Evolutionary conservation across 2,329 filamentous ascomycete genomes (phyloP), one percentile per base, ranked within the genome.

Genomic region (Pestalotiopsis sp.): DNA sequence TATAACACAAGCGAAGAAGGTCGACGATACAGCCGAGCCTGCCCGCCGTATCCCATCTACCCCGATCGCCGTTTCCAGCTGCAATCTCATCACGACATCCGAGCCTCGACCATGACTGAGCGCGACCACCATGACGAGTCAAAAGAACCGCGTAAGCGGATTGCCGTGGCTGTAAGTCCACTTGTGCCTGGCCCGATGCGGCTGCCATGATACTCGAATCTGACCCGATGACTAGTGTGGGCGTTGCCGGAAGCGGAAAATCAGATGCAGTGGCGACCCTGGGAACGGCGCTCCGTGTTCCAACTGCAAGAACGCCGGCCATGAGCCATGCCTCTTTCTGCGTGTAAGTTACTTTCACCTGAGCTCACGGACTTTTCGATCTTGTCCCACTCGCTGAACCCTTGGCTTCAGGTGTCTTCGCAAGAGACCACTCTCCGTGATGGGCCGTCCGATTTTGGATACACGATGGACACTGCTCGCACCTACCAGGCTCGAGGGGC

Each of bases 181-280:
- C n/a, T 70, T 27, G 17, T 69, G 12, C 56, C 4, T 68, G 13
- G 12, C 38, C 36, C 41, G 58, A 20, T n/a, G 3, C n/a, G 13
- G 5, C 20, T 23, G 49, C 62, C 12, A 36, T 65, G 27, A 27
- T 36, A 23, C 57, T 27, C 25, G 12, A 59, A 14, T 14, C 20
- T 62, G 31, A 62, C 59, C 36, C 17, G 17, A 31, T n/a, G 38
- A 17, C 14, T 14, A 98, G 95, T 98, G 95, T 79, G 89, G 90
- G 45, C 90, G 95, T 73, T 98, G 95, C 81, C 90, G 95, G 70
- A 95, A 95, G 82, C 89, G 95, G 69, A 98, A 98, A 85, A 98
- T 98, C 75, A 92, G 93, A 74, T 98, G 95, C 82, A 97, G 93
- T 76, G 95, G 95, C 58, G 94, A 97, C 77, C 85, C 87, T 41